Evolutionary conservation across 2,329 filamentous ascomycete species (phyloP).

Genomic region (Ophiostoma tasmaniense): DNA sequence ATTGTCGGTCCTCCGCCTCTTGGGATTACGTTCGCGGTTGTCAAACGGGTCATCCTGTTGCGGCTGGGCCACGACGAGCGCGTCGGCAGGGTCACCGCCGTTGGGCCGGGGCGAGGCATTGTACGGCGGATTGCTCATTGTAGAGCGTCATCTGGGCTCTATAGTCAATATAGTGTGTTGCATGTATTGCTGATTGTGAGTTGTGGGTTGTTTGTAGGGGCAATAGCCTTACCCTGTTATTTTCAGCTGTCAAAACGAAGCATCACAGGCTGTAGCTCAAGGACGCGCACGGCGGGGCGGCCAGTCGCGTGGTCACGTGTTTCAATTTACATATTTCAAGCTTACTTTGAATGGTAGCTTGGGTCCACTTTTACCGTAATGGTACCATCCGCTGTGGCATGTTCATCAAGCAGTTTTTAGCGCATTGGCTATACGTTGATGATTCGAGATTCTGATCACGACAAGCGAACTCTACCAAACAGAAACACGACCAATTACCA

Average conservation of each 20-base stretch:
- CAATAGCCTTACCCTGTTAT: not conserved
- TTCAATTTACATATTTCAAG: not conserved
- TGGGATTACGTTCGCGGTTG: constrained; percentile 14
- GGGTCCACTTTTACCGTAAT: not conserved
- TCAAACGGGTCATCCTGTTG: constrained; percentile 14
- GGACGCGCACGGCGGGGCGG: constrained; percentile 6
- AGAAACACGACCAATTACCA: not conserved
- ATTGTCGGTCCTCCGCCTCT: constrained; percentile 16
- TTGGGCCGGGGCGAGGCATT: constrained; percentile 12
- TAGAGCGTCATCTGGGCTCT: constrained; percentile 12
- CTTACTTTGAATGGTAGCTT: not conserved
- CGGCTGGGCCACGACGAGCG: constrained; percentile 3
- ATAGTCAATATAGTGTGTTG: not conserved
- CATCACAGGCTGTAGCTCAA: constrained; percentile 5
- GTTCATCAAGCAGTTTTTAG: not conserved
- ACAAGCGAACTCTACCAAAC: not conserved
- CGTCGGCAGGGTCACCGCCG: constrained; percentile 8
- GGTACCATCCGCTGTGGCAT: not conserved
- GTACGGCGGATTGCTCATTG: constrained; percentile 13
- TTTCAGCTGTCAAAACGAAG: not conserved
- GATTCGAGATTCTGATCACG: not conserved
- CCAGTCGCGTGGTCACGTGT: constrained; percentile 16
- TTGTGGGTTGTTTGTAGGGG: not conserved
- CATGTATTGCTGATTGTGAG: not conserved
- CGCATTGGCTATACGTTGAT: not conserved